These are phyloP conservation scores for Beauveria medogensis DNA, from an alignment of 2,329 filamentous ascomycete species.

Conservation along the genomic window DNA sequence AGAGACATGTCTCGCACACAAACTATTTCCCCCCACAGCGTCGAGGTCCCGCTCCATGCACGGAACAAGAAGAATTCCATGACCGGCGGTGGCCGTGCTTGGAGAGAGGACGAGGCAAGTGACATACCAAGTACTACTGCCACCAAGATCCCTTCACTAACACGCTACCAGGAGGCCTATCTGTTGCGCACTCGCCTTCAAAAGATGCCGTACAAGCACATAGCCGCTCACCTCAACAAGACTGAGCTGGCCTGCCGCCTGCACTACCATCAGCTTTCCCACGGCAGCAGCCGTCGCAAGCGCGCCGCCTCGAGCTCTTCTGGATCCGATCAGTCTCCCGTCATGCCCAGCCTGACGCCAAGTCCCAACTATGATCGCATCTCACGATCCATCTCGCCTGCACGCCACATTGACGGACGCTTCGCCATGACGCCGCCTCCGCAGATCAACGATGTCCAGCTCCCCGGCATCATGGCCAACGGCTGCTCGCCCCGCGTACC, in stretches of 20 bases:
- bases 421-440: constrained; percentile 36
- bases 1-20: constrained; percentile 44
- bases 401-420: constrained; percentile 29
- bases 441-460: constrained; percentile 37
- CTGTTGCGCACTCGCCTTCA: constrained; percentile 76
- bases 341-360: constrained; percentile 37
- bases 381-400: constrained; percentile 42
- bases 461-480: constrained; percentile 43
- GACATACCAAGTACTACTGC: neutral
- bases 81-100: constrained; percentile 69
- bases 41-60: constrained; percentile 46
- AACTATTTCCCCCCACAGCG: constrained; percentile 33
- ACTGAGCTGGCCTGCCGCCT: constrained; percentile 81
- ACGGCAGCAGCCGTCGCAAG: constrained; percentile 74
- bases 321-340: constrained; percentile 45
- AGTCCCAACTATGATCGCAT: constrained; percentile 43
- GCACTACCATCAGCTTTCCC: constrained; percentile 79
- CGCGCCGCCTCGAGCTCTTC: constrained; percentile 64
- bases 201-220: constrained; percentile 89
- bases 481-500: constrained; percentile 43
- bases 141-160: constrained; percentile 9
- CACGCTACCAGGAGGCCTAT: constrained; percentile 59
- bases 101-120: constrained; percentile 77
- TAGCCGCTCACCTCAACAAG: constrained; percentile 77
- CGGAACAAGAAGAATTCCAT: constrained; percentile 60